Base-by-base conservation (phyloP, 78 protist genomes). In the Dictyostelium capitatum region DNA sequence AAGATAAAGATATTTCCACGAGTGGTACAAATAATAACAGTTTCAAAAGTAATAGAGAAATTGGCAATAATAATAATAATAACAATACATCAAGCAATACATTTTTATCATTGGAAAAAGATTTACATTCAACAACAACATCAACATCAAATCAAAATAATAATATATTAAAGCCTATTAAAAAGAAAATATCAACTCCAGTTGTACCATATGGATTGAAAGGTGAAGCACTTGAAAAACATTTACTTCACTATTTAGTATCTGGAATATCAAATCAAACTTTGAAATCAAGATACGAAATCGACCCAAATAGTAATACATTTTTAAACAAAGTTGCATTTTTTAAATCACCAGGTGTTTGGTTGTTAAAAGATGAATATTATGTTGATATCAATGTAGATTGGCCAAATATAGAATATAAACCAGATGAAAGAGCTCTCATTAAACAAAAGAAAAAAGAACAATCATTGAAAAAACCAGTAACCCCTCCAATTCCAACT, bases 261-360 rank as follows among this genome's bases (percentile, higher is more conserved):
- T 65, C 28, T 30, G 73, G 73, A 14, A 32, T 65, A n/a, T 28
- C 73, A 23, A 65, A 65, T 30, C 73, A 65, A 65, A 30, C 46
- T 4, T 65, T 65, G 28, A 72, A 72, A 43, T 20, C 53, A 72
- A 32, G 48, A n/a, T 72, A 72, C 43, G 79, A 72, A 15, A 30
- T 72, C 5, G 79, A 72, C 4, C 57, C 79, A 72, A 72, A 72
- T 72, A 30, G 46, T 65, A 30, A 65, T 65, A 20, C 79, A 72
- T 72, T 41, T 72, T 72, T 72, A 72, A 72, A 72, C n/a, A 72
- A 47, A 28, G 53, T 72, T 46, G 51, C 37, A 53, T 15, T 53
- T n/a, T 43, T 78, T 43, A 78, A 48, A 50, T 75, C 62, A 25
- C 56, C 62, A 23, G 62, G 56, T 72, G 79, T 72, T 32, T 72